These are phyloP conservation scores for Pythium aristosporum DNA, from an alignment of 352 stramenopile genomes.

Conservation along the genomic window DNA sequence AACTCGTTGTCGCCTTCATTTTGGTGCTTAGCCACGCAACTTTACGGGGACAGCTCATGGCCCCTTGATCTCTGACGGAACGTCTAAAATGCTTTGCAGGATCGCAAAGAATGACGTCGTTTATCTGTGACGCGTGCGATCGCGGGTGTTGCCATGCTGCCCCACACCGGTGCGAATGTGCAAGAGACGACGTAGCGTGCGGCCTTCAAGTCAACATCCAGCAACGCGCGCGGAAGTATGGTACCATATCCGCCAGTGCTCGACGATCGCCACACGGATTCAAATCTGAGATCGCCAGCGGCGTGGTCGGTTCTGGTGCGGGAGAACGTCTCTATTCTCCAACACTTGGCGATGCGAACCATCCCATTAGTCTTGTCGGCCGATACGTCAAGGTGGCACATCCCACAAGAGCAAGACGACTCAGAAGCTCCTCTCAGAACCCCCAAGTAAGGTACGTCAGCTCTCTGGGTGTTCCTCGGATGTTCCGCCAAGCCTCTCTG, in stretches of 20 bases:
- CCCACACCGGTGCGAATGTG: slow-evolving; percentile 27
- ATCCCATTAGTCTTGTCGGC: slow-evolving; percentile 7
- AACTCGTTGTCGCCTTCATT: too few species aligned
- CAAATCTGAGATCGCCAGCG: too few species aligned
- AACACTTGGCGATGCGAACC: too few species aligned
- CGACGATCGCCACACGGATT: not conserved
- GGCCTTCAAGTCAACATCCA: slow-evolving; percentile 4
- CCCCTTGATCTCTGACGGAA: too few species aligned
- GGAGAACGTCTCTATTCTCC: too few species aligned
- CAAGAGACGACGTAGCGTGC: not conserved
- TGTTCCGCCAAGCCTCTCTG: slow-evolving; percentile 10
- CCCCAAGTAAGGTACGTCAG: slow-evolving; percentile 10
- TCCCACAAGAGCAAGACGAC: not conserved
- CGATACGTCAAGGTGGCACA: slow-evolving; percentile 2
- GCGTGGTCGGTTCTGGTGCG: too few species aligned
- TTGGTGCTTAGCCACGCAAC: too few species aligned
- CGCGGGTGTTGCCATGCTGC: not conserved
- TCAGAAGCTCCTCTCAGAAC: slow-evolving; percentile 1
- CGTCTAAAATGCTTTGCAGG: too few species aligned
- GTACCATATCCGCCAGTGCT: slow-evolving; percentile 5
- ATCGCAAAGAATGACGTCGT: too few species aligned
- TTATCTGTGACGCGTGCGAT: not conserved
- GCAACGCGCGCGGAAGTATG: slow-evolving; percentile 10
- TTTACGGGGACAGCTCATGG: too few species aligned
- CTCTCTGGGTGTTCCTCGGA: slow-evolving; percentile 15